Base-by-base conservation (phyloP, 768 basidiomycete genomes). In the Termitomyces titanicus region DNA sequence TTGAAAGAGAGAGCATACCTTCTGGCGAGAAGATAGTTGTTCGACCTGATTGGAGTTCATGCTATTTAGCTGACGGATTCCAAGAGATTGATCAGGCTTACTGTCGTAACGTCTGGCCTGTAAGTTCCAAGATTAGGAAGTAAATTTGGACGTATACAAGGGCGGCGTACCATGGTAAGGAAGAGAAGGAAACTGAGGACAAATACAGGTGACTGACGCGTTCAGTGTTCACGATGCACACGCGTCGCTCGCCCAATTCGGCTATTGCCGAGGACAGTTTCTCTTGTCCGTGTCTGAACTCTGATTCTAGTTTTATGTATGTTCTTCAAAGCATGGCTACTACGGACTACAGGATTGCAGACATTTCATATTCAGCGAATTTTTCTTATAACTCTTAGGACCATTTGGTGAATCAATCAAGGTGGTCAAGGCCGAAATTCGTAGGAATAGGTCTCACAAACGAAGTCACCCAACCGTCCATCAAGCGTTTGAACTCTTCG, bases 11-110 rank as follows among this genome's bases (percentile, higher is more conserved):
- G 27, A 25, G 67, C 77, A 56, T 69, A 88, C 96, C 96, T 75
- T 99, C 96, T 33, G 96, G 96, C 51, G 95, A 98, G 84, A 98
- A 98, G 76, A 97, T 98, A 58, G 96, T 98, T 63, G 95, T 99
- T 64, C 94, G 88, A 74, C 87, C 88, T 92, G 73, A 65, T 69
- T 48, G 55, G 42, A 66, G 64, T 66, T 54, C 51, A 57, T 50
- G 66, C 35, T 53, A 60, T 61, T 34, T 55, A 56, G 55, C 20
- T 44, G 53, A 58, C 46, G n/a, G 47, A 48, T 51, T 50, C 18
- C 27, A 31, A 53, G 48, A 47, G 34, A 27, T 5, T 22, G 35
- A 46, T 50, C 57, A 25, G 25, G 78, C 91, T 74, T 71, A 95
- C 94, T 95, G 71, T 96, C 94, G 71, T 96, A 96, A 78, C 94